phyloP scores from a whole-genome alignment of 164 flowering plant species.

The Piper betle region DNA sequence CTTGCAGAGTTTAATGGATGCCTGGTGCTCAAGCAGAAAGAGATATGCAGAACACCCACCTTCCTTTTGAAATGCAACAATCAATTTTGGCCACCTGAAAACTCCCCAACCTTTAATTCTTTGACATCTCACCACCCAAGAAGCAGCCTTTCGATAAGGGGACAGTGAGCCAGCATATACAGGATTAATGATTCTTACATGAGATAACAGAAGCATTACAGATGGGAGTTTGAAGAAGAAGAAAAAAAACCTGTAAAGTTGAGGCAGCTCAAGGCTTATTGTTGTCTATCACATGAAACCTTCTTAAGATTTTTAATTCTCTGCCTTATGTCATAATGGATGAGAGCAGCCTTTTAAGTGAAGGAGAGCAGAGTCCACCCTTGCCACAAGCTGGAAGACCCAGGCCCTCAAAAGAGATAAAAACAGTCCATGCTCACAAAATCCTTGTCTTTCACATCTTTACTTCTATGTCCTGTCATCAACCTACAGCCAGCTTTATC shows the following conservation, averaged over 20 bases:
- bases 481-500: slow-evolving; percentile 20
- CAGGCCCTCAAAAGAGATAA: slow-evolving; percentile 15
- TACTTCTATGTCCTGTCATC: slow-evolving; percentile 24
- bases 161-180: slow-evolving; percentile 1
- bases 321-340: slow-evolving; percentile 18
- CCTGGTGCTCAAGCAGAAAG: slow-evolving; percentile 8
- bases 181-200: slow-evolving; percentile 1
- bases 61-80: slow-evolving; percentile 15
- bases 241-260: not conserved
- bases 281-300: slow-evolving; percentile 19
- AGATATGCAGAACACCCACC: slow-evolving; percentile 9
- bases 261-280: not conserved
- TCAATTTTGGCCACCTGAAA: slow-evolving; percentile 25
- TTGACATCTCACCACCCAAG: slow-evolving; percentile 5
- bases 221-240: slow-evolving; percentile 1
- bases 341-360: slow-evolving; percentile 18
- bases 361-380: slow-evolving; percentile 16
- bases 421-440: not conserved
- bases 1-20: slow-evolving; percentile 6
- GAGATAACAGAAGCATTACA: not conserved
- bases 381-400: slow-evolving; percentile 15
- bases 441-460: slow-evolving; percentile 12
- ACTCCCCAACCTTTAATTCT: slow-evolving; percentile 16
- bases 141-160: slow-evolving; percentile 3
- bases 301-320: slow-evolving; percentile 15